A percentile compares a stretch with the other conserved stretches of the same genome.
Conservation (phyloP, 2,329 filamentous ascomycete species). For the Meredithiella fracta region DNA sequence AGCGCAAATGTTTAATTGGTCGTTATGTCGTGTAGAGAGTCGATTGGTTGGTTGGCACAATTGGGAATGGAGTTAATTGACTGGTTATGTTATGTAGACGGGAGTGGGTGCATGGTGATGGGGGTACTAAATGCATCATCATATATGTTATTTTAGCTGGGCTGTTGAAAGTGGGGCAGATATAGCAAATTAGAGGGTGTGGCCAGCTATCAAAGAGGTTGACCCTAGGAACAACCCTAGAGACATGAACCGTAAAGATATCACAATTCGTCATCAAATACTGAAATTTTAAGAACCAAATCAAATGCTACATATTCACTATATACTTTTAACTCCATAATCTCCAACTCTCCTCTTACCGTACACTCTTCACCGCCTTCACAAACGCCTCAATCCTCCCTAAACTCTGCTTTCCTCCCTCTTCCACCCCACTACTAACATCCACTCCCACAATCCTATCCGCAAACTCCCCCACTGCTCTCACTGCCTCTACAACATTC, state of each 20-base stretch:
- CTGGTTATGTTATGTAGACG: background rate
- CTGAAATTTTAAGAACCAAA: background rate
- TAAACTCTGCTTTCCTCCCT: constrained; percentile 61
- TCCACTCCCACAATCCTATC: constrained; percentile 66
- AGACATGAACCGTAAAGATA: background rate
- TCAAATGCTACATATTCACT: background rate
- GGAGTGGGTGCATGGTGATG: background rate
- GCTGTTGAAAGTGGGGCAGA: background rate
- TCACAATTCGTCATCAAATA: background rate
- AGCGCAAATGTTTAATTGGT: too few relatives aligned
- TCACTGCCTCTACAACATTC: constrained; percentile 56
- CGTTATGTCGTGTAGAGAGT: too few relatives aligned
- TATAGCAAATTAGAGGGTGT: background rate
- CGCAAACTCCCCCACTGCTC: constrained; percentile 38
- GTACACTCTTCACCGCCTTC: constrained; percentile 48
- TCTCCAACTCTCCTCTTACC: constrained; percentile 20
- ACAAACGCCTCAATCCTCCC: constrained; percentile 72
- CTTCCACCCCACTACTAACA: constrained; percentile 87
- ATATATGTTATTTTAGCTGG: background rate
- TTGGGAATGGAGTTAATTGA: too few relatives aligned
- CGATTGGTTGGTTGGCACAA: too few relatives aligned
- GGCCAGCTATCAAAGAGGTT: background rate
- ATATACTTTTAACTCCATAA: background rate
- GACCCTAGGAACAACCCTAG: background rate
- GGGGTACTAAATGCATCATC: background rate